A percentile compares a stretch with the other conserved stretches of the same genome.
These are phyloP conservation scores for Voacanga thouarsii DNA, from an alignment of 257 asterid genomes.

Conservation along the genomic window DNA sequence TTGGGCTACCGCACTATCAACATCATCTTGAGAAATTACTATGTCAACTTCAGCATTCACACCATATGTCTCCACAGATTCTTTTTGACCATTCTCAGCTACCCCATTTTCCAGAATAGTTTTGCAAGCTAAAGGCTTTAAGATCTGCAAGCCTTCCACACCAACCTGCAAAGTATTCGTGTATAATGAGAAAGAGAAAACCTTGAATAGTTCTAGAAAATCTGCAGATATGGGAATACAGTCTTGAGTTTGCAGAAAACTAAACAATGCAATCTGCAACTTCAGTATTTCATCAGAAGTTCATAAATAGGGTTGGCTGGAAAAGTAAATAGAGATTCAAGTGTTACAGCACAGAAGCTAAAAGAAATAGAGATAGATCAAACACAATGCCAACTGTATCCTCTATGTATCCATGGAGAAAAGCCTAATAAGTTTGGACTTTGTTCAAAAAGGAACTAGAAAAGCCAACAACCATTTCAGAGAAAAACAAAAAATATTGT, in stretches of 20 bases:
- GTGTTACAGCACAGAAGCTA: background rate
- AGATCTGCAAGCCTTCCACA: conserved; percentile 76
- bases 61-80: conserved; percentile 47
- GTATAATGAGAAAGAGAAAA: background rate
- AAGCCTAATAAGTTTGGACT: background rate
- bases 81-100: conserved; percentile 39
- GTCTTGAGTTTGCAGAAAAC: background rate
- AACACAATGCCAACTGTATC: background rate
- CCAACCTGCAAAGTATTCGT: conserved; percentile 64
- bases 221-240: background rate
- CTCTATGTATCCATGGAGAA: background rate
- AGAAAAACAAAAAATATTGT: background rate
- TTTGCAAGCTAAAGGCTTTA: conserved; percentile 60
- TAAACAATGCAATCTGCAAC: background rate
- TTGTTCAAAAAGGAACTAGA: background rate
- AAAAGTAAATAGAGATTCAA: conserved; percentile 1
- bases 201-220: background rate
- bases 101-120: conserved; percentile 39
- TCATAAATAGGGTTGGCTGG: background rate
- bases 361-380: background rate
- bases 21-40: conserved; percentile 56
- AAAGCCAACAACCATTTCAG: background rate
- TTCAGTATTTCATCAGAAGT: background rate
- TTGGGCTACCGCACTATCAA: conserved; percentile 38
- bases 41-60: conserved; percentile 67